Conservation (phyloP, 2,329 filamentous ascomycete species). For the Aspergillus fumigatiaffinis region DNA sequence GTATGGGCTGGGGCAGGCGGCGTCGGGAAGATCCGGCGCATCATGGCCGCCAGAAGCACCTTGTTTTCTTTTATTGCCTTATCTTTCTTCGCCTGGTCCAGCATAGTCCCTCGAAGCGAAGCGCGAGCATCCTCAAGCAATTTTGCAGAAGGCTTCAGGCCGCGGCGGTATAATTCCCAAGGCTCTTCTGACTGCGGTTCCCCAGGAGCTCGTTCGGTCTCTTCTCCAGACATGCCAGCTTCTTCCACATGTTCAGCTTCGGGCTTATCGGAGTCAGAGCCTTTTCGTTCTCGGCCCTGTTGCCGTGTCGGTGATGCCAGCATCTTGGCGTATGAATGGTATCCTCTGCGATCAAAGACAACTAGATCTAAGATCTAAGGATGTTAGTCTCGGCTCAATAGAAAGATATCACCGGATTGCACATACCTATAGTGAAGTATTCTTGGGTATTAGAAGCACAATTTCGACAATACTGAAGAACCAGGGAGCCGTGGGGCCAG, state of each 20-base stretch:
- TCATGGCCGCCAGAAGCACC: background rate
- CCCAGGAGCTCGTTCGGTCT: background rate
- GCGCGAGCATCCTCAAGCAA: background rate
- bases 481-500: background rate
- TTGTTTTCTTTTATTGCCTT: background rate
- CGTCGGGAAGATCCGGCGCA: background rate
- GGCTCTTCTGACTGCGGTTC: background rate
- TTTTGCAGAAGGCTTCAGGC: background rate
- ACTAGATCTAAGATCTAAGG: background rate
- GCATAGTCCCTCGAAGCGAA: background rate
- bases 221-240: background rate
- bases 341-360: background rate
- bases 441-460: background rate
- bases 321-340: background rate
- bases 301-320: background rate
- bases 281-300: background rate
- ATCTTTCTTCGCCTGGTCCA: background rate
- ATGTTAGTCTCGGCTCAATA: background rate
- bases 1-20: background rate
- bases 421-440: background rate
- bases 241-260: constrained; percentile 8
- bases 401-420: background rate
- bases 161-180: background rate
- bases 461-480: background rate
- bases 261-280: background rate